Base-by-base conservation (phyloP, 805 yeast genomes). In the Candida xiaguanensis region DNA sequence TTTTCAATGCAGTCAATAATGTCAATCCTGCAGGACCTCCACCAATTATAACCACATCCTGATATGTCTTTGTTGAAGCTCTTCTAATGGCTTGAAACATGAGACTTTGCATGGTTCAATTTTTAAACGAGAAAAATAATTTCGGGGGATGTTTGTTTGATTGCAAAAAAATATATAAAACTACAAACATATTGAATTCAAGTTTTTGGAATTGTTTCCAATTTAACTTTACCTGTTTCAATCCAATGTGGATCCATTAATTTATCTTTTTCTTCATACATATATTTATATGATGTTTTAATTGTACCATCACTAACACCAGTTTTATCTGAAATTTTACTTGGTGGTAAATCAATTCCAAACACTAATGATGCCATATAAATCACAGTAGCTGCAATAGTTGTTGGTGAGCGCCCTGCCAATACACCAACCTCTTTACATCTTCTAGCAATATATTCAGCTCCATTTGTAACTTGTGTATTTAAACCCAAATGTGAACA, bases 241-340 rank as follows among this genome's bases (percentile, higher is more conserved):
- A 82, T 57, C 95, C 95, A 85, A 42, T 68, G 66, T 17, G 84
- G 85, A 53, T 86, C 91, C n/a, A 89, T 74, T 34, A 89, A 73
- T 49, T 61, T 59, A 29, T 63, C 68, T 51, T 76, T 77, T 44
- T 84, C 87, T 45, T 85, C 89, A 55, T 77, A 82, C 62, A 93
- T 68, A 31, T 82, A 81, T 59, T 85, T 85, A 58, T 88, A 93
- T 31, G 93, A 82, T 1, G 96, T 86, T 61, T 93, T 88, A 52
- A 93, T 90, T 1, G 99, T 93, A 49, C 98, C 97, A 58, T 93
- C 99, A 53, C 95, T 85, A 14, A 93, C 98, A 50, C 96, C 98
- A 13, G 96, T 78, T 51, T 85, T 85, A 50, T 88, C 96, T 9
- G 95, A 86, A 41, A 93, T 91, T 53, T 79, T 84, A 1, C 83